These are phyloP conservation scores for Kwoniella shivajii DNA, from an alignment of 1,284 basidiomycete species.

Conservation along the genomic window DNA sequence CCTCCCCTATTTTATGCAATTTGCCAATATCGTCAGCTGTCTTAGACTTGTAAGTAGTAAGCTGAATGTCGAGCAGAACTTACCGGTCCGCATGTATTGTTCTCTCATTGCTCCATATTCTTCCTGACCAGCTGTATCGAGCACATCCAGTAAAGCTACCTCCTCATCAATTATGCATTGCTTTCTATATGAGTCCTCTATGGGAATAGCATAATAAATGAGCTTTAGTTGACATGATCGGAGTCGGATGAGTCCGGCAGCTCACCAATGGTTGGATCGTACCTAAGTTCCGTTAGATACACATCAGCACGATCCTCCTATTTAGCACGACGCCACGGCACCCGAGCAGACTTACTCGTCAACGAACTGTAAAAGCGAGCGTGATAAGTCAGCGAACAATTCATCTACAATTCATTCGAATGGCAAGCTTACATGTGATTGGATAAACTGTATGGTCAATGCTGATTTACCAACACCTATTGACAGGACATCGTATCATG, in stretches of 20 bases:
- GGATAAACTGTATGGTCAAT: constrained; percentile 96
- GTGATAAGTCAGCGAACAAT: constrained; percentile 8
- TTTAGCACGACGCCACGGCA: not conserved
- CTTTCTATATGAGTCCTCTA: constrained; percentile 87
- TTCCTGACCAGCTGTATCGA: constrained; percentile 98
- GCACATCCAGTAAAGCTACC: constrained; percentile 92
- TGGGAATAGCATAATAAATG: not conserved
- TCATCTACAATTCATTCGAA: too few species aligned
- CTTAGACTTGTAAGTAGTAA: constrained; percentile 26
- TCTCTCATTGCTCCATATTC: constrained; percentile 75
- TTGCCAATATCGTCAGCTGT: not conserved
- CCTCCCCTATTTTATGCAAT: constrained; percentile 76
- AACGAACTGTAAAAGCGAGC: constrained; percentile 69
- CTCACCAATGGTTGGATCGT: constrained; percentile 87
- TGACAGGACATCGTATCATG: not conserved
- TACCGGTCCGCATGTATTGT: constrained; percentile 54
- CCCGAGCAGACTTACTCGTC: constrained; percentile 64
- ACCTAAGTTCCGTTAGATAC: constrained; percentile 51
- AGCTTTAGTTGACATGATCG: not conserved
- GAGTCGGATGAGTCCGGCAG: constrained; percentile 4
- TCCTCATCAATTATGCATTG: constrained; percentile 98
- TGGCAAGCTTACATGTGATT: constrained; percentile 56
- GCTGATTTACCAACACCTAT: constrained; percentile 92
- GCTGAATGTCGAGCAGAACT: constrained; percentile 55
- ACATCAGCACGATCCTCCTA: constrained; percentile 11